Evolutionary conservation across 352 stramenopile genomes (phyloP).

Genomic region (Globisporangium ultimum): DNA sequence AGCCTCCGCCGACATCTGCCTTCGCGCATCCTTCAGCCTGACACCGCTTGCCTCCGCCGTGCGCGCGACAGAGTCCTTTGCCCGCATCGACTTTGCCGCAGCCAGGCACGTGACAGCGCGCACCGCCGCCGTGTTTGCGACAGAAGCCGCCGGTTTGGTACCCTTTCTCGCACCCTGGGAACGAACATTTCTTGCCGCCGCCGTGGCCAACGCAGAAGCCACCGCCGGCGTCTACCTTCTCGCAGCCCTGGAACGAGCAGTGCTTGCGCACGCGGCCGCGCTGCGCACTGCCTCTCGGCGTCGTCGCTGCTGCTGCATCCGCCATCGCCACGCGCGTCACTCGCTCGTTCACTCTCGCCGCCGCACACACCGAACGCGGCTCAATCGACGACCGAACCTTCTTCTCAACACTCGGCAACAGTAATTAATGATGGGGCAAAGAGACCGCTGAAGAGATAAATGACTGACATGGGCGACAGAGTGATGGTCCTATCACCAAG

Average conservation of each 20-base stretch:
- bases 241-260: constrained; percentile 51
- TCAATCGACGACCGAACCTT: no score
- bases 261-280: constrained; percentile 39
- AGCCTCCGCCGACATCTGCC: constrained; percentile 77
- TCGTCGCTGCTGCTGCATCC: background rate
- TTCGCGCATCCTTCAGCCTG: constrained; percentile 52
- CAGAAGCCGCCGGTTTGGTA: constrained; percentile 82
- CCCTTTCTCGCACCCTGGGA: constrained; percentile 64
- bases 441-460: no score
- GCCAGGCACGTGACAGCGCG: constrained; percentile 62
- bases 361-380: no score
- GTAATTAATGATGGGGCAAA: no score
- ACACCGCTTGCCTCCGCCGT: constrained; percentile 74
- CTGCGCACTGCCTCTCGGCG: constrained; percentile 10
- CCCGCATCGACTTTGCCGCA: constrained; percentile 82
- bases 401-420: no score
- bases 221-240: constrained; percentile 74
- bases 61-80: constrained; percentile 62
- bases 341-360: no score
- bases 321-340: background rate
- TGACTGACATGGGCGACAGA: no score
- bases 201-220: constrained; percentile 83
- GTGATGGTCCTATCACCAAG: no score
- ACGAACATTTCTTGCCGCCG: constrained; percentile 79
- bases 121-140: constrained; percentile 67